A percentile compares a stretch with the other conserved stretches of the same genome.
Evolutionary conservation across 352 stramenopile genomes (phyloP).

Genomic region (Globisporangium spiculum): DNA sequence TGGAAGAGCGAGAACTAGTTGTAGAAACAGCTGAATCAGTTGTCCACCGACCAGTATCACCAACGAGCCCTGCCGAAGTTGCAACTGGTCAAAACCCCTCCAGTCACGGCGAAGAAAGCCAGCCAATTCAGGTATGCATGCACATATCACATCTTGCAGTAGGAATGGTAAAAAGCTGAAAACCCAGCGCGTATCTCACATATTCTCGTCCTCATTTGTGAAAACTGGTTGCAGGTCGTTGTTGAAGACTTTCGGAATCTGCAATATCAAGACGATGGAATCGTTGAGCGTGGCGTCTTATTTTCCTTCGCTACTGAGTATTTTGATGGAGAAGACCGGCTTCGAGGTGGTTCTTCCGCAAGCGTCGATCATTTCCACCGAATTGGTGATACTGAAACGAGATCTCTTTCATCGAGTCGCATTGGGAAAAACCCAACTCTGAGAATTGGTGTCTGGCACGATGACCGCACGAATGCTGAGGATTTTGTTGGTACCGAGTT

Average conservation of each 20-base stretch:
- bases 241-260: slow-evolving; percentile 12
- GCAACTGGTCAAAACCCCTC: not conserved
- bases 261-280: not conserved
- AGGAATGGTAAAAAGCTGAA: not conserved
- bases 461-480: not conserved
- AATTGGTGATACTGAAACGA: not conserved
- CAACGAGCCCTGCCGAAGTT: slow-evolving; percentile 20
- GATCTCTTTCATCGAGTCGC: not conserved
- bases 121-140: slow-evolving; percentile 18
- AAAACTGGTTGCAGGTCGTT: slow-evolving; percentile 12
- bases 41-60: slow-evolving; percentile 1
- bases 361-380: not conserved
- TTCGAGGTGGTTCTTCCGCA: not conserved
- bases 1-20: not conserved
- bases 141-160: not conserved
- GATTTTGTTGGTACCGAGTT: not conserved
- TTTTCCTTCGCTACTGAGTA: not conserved
- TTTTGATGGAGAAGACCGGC: not conserved
- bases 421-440: not conserved
- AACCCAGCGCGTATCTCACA: not conserved
- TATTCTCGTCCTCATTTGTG: not conserved
- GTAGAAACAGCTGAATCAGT: not conserved
- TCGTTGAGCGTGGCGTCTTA: not conserved
- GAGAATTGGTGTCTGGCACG: slow-evolving; percentile 1
- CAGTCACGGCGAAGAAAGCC: not conserved